Evolutionary conservation across 208 protist genomes (phyloP).

Genomic region (Leishmania aethiopica): DNA sequence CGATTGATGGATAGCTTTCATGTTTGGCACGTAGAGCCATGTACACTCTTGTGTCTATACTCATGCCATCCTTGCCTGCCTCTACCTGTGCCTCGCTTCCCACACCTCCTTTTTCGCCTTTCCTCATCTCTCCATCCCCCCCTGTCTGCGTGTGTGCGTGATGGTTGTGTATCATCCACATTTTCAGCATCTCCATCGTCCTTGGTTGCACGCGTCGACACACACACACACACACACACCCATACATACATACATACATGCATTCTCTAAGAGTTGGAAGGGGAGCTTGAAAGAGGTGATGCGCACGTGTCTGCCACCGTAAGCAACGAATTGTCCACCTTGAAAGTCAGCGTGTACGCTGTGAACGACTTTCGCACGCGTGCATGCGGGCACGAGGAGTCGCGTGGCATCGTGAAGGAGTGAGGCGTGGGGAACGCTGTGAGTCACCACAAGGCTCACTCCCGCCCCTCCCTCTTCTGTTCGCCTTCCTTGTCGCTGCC

Average conservation of each 20-base stretch:
- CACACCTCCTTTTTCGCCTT: not conserved
- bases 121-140: not conserved
- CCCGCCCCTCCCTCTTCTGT: not conserved
- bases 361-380: not conserved
- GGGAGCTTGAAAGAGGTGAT: not conserved
- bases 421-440: not conserved
- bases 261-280: too few species aligned
- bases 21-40: not conserved
- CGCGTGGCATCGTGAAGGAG: not conserved
- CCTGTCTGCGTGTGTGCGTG: not conserved
- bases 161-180: not conserved
- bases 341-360: not conserved
- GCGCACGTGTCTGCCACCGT: not conserved
- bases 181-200: not conserved
- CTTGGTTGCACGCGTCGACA: not conserved
- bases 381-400: not conserved
- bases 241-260: too few species aligned
- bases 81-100: not conserved
- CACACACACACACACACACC: slow-evolving; percentile 19
- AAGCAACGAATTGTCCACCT: not conserved
- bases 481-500: not conserved
- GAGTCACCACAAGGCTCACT: not conserved
- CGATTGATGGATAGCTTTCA: not conserved
- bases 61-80: not conserved
- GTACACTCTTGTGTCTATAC: not conserved